Evolutionary conservation across 768 basidiomycete genomes (phyloP).

Genomic region (Auricularia auricula-judae): DNA sequence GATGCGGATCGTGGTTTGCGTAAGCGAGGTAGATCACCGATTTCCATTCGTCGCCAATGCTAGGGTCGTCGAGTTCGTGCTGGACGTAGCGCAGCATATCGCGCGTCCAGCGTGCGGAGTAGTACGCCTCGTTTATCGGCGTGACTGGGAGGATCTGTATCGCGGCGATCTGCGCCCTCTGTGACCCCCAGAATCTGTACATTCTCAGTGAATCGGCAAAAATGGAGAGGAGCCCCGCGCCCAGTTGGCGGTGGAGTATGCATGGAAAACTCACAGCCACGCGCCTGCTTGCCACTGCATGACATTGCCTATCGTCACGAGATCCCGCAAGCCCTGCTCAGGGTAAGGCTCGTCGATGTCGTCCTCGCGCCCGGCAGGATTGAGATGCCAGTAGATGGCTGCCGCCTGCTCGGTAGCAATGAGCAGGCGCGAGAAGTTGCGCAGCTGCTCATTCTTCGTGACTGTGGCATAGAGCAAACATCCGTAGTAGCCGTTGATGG

Average conservation of each 20-base stretch:
- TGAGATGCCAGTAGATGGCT: constrained; percentile 26
- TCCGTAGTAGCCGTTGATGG: constrained; percentile 26
- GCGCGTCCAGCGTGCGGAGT: constrained; percentile 21
- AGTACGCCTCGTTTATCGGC: constrained; percentile 23
- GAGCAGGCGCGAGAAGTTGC: constrained; percentile 22
- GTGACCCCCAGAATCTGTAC: constrained; percentile 21
- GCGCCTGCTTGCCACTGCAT: constrained; percentile 25
- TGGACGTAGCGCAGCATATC: constrained; percentile 19
- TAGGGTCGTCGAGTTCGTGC: constrained; percentile 15
- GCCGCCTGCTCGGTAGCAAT: constrained; percentile 25
- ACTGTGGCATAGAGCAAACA: constrained; percentile 22
- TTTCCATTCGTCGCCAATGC: constrained; percentile 23
- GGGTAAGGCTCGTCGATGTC: constrained; percentile 26
- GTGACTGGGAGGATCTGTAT: constrained; percentile 27
- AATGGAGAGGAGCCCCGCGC: background rate
- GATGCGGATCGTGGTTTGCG: constrained; percentile 17
- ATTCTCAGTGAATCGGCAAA: background rate
- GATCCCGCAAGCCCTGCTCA: constrained; percentile 17
- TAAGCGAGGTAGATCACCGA: constrained; percentile 24
- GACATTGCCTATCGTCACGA: constrained; percentile 25
- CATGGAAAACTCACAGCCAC: constrained; percentile 15
- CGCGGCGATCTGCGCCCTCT: constrained; percentile 24
- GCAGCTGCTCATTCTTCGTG: constrained; percentile 20
- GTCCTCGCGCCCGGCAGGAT: constrained; percentile 18
- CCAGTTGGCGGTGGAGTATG: background rate